Evolutionary conservation across 2,329 filamentous ascomycete species (phyloP), one percentile per base, ranked within the genome.

Genomic region (Fusarium albidum): DNA sequence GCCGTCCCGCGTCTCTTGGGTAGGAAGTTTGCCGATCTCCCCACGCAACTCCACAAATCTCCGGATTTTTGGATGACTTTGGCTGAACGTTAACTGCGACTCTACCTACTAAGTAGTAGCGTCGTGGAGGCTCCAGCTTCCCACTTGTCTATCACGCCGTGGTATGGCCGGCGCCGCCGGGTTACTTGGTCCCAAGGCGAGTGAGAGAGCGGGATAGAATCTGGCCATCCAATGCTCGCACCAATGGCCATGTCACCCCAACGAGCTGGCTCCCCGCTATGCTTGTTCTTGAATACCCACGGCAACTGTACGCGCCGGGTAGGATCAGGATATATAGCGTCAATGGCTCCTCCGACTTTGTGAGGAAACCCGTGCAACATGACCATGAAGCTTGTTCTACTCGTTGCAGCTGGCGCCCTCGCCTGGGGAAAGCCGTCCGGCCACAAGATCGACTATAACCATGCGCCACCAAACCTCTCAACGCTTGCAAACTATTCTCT

Each of bases 381-480:
- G 15, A 46, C 37, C 21, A 65, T 65, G 62, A 63, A 58, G 14
- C 34, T 60, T 34, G 42, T 31, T 27, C 59, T 61, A 18, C 25
- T 63, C 17, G 21, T 59, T 18, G 39, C 55, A 27, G 46, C 48
- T 32, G 39, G 59, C 52, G 64, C 55, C 39, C 34, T 65, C 8
- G 56, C 49, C 18, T 61, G 37, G 42, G 61, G 37, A 35, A 63
- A 50, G 34, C 55, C 58, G 21, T 57, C 58, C 6, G 37, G 39
- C 37, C 35, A 49, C 17, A 57, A 55, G 28, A 40, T 73, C 14
- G 68, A 73, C 55, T 75, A 74, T 55, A 74, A 73, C 49, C 57
- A 57, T 15, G 68, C 73, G 34, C 74, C 73, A 9, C 72, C 73
- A 8, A 75, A 75, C 55, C 55, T 76, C 27, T 73, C 71, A 6